Conservation (phyloP, 2,329 filamentous ascomycete species). For the Hypoxylon sp. region DNA sequence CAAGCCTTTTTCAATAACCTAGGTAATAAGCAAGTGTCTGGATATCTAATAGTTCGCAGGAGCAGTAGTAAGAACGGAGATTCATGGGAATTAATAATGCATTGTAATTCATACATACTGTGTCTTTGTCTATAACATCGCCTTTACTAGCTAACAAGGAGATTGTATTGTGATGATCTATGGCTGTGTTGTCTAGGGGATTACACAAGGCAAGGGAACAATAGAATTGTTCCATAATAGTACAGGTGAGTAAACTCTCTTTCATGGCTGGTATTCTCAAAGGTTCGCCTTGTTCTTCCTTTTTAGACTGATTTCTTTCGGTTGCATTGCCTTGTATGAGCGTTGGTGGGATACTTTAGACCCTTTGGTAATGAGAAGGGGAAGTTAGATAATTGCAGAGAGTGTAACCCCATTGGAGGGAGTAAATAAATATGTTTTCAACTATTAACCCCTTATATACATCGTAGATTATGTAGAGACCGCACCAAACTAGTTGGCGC, state of each 20-base stretch:
- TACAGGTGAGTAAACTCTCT: not conserved
- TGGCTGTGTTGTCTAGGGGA: not conserved
- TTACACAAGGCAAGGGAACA: not conserved
- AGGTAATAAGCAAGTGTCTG: not conserved
- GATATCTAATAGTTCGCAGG: not conserved
- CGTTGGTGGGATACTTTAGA: too few species aligned
- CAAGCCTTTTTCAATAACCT: not conserved
- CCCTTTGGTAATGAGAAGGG: too few species aligned
- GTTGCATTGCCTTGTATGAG: too few species aligned
- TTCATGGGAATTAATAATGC: not conserved
- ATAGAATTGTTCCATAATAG: not conserved
- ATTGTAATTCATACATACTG: not conserved
- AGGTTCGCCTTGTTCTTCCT: not conserved
- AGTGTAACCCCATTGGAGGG: not conserved
- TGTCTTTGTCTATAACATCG: not conserved
- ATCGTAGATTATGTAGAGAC: not conserved
- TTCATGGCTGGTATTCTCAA: not conserved
- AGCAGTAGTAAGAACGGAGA: not conserved
- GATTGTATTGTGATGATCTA: not conserved
- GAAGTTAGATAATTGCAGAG: too few species aligned
- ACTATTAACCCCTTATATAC: slow-evolving; percentile 22
- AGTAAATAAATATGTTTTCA: not conserved
- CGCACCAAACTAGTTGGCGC: slow-evolving; percentile 29
- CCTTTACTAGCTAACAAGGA: not conserved
- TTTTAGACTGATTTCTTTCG: too few species aligned